phyloP scores from a whole-genome alignment of 2,329 filamentous ascomycete species.

The Apiospora kogelbergensis region DNA sequence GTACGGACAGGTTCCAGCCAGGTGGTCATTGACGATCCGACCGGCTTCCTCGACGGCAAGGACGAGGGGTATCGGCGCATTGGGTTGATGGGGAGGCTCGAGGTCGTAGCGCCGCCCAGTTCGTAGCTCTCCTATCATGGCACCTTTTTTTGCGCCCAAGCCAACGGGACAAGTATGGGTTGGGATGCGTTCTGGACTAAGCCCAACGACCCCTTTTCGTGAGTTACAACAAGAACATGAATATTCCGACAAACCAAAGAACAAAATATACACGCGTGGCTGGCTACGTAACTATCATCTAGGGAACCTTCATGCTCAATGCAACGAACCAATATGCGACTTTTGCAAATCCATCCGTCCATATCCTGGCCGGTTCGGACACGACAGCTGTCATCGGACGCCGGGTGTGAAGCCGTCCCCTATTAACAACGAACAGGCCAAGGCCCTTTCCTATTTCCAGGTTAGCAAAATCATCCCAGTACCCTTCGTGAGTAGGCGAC shows the following conservation, averaged over 20 bases:
- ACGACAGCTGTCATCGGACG: constrained; percentile 10
- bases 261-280: neutral
- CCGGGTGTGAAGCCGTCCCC: constrained; percentile 9
- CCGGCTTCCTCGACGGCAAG: constrained; percentile 13
- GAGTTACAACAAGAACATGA: neutral
- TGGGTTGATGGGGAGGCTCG: neutral
- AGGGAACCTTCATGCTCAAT: constrained; percentile 7
- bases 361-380: constrained; percentile 12
- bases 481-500: neutral
- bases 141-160: neutral
- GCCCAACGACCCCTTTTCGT: constrained; percentile 1
- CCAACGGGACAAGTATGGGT: neutral
- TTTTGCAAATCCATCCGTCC: constrained; percentile 1
- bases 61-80: constrained; percentile 11
- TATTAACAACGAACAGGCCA: constrained; percentile 12
- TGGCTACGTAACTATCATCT: neutral
- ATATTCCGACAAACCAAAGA: too few species aligned
- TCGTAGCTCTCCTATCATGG: neutral
- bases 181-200: constrained; percentile 9
- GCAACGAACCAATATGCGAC: neutral
- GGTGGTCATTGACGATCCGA: constrained; percentile 15
- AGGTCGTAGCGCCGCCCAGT: neutral
- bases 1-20: constrained; percentile 12
- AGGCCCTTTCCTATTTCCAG: constrained; percentile 13
- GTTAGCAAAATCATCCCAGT: neutral